Evolutionary conservation across 129 eudicot species (phyloP), one percentile per base, ranked within the genome.

Genomic region (Ambrosia trifida): DNA sequence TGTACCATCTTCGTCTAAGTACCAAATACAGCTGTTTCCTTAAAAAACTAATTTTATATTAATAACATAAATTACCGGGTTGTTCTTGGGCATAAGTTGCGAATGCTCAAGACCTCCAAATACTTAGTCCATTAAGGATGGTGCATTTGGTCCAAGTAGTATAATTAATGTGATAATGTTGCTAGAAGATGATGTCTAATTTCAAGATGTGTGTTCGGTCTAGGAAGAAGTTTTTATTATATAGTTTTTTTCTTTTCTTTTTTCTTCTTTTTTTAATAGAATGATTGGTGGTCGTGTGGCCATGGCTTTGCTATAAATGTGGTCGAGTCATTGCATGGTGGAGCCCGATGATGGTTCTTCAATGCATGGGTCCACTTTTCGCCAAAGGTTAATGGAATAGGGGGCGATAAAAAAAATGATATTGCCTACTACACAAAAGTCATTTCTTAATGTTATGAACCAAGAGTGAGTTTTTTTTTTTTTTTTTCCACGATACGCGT

Each of bases 131-230:
- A 49, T 49, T 49, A 14, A 49, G 54, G 54, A 14, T 49, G 54
- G 54, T 49, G 54, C 54, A 49, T 54, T 20, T 54, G 62, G 62
- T 49, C 54, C 54, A 49, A 49, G 54, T 49, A 14, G 11, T 52
- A 18, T 6, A 7, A 6, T 52, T 24, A 24, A 24, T 24, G 7
- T 6, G 3, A 6, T 52, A 52, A 7, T 51, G 58, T 52, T 7
- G 59, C 59, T 52, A 52, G 30, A 52, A 17, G 59, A 52, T 52
- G 59, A 30, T 40, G 40, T 58, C 40, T 58, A 58, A 58, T 58
- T 58, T 58, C 17, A 58, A 58, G 64, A 28, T 58, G 40, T 24
- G 64, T 58, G 64, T 4, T 57, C 14, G 7, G n/a, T 20, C 12
- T 31, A 53, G 2, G 31, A 57, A 19, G 35, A 10, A 3, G 63